Conservation (phyloP, 139 green algal species). For the Haematococcus sp. region DNA sequence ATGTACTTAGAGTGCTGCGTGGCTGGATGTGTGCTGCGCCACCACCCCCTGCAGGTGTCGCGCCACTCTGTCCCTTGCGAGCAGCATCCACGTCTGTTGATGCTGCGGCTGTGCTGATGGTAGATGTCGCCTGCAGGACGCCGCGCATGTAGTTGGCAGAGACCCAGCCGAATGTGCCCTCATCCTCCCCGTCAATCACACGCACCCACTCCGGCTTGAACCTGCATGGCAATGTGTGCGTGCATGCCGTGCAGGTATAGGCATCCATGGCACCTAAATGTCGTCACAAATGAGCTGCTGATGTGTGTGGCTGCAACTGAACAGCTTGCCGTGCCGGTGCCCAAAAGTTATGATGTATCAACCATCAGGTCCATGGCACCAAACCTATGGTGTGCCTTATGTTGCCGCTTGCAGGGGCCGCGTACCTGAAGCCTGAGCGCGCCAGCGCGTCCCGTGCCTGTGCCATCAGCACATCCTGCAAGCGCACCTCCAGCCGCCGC, state of each 20-base stretch:
- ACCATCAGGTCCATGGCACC: too few relatives aligned
- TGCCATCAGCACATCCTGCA: slow-evolving; percentile 39
- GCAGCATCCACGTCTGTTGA: background rate
- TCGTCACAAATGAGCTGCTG: too few relatives aligned
- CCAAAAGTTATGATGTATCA: too few relatives aligned
- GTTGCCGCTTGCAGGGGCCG: background rate
- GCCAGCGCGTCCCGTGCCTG: slow-evolving; percentile 31
- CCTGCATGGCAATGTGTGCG: slow-evolving; percentile 19
- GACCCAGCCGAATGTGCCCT: slow-evolving; percentile 85
- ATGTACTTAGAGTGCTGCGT: too few relatives aligned
- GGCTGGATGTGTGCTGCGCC: too few relatives aligned
- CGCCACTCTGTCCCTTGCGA: too few relatives aligned
- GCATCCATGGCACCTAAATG: too few relatives aligned
- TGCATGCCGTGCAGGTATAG: background rate
- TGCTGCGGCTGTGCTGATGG: background rate
- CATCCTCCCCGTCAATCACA: slow-evolving; percentile 78
- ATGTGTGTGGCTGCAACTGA: background rate
- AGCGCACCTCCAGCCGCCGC: slow-evolving; percentile 47
- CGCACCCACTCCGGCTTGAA: slow-evolving; percentile 71
- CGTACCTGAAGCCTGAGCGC: slow-evolving; percentile 2
- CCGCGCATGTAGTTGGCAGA: slow-evolving; percentile 72
- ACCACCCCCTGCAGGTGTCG: too few relatives aligned
- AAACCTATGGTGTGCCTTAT: too few relatives aligned
- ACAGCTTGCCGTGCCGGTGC: background rate
- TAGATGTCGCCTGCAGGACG: slow-evolving; percentile 10